phyloP scores from a whole-genome alignment of 179 eudicot species.

The Vitellaria paradoxa region DNA sequence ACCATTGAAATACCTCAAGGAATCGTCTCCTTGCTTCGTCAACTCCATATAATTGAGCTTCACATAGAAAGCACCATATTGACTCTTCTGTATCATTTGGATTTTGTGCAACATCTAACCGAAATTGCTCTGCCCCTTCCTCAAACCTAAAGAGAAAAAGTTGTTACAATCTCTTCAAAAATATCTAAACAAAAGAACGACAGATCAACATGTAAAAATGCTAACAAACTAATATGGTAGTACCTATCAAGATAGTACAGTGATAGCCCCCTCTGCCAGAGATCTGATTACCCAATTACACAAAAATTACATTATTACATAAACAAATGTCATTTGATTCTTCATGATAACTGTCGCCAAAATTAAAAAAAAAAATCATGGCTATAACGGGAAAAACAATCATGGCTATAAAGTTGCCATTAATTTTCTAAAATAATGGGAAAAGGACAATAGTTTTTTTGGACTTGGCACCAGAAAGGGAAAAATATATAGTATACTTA shows the following conservation, averaged over 20 bases:
- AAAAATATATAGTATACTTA: background rate
- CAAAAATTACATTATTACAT: background rate
- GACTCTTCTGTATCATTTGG: slow-evolving; percentile 78
- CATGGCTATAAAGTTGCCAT: background rate
- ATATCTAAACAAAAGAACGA: background rate
- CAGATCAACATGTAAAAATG: background rate
- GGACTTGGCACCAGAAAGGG: background rate
- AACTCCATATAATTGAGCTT: slow-evolving; percentile 60
- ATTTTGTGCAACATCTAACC: slow-evolving; percentile 70
- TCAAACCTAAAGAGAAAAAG: slow-evolving; percentile 37
- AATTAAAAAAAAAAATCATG: too few relatives aligned
- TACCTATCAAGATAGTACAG: slow-evolving; percentile 90
- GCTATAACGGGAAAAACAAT: background rate
- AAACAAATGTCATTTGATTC: background rate
- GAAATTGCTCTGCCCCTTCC: slow-evolving; percentile 71
- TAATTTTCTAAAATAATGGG: background rate
- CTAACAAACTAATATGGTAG: background rate
- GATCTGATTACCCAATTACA: slow-evolving; percentile 51
- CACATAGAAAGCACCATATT: slow-evolving; percentile 77
- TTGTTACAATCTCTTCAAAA: background rate
- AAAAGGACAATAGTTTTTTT: background rate
- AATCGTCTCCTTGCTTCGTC: slow-evolving; percentile 59
- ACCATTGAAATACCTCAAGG: slow-evolving; percentile 40
- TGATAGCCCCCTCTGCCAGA: slow-evolving; percentile 98
- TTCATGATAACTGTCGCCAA: background rate